Percentiles rank a stretch among this genome's conserved stretches.
These are phyloP conservation scores for Cinchona pubescens DNA, from an alignment of 257 asterid species.

Conservation along the genomic window DNA sequence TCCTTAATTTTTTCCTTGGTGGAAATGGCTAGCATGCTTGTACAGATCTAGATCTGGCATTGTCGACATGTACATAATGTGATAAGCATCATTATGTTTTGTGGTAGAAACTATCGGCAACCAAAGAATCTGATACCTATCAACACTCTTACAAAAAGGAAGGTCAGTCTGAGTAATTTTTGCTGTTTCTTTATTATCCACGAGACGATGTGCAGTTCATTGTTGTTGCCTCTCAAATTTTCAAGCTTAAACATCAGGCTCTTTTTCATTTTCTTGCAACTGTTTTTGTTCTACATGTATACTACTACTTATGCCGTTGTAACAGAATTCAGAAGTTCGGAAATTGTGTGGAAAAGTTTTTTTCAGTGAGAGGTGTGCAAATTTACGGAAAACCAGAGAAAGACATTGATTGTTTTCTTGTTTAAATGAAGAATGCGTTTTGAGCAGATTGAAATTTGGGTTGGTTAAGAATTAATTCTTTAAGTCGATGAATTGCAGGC, in stretches of 20 bases:
- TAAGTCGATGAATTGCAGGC: conserved; percentile 53
- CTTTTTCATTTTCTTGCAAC: neutral
- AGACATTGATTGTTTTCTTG: neutral
- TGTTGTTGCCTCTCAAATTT: conserved; percentile 2
- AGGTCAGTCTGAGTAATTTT: conserved; percentile 42
- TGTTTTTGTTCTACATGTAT: neutral
- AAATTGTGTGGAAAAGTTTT: neutral
- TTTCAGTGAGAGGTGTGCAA: neutral
- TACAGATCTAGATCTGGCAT: conserved; percentile 95
- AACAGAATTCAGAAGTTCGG: neutral
- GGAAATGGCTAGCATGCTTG: conserved; percentile 91
- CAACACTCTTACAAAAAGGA: conserved; percentile 90
- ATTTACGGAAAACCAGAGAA: neutral
- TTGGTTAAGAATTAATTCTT: conserved; percentile 11
- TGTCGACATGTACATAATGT: conserved; percentile 74
- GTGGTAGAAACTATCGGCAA: conserved; percentile 95
- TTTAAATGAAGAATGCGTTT: neutral
- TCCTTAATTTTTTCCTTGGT: too few species aligned
- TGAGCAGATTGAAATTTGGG: neutral
- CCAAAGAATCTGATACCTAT: conserved; percentile 94
- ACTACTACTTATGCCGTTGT: neutral
- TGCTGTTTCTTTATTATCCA: conserved; percentile 1
- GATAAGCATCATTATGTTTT: conserved; percentile 90
- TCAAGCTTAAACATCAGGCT: neutral
- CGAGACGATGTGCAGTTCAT: neutral